Evolutionary conservation across 2,329 filamentous ascomycete species (phyloP), one percentile per base, ranked within the genome.

Genomic region (Lachnellula occidentalis): DNA sequence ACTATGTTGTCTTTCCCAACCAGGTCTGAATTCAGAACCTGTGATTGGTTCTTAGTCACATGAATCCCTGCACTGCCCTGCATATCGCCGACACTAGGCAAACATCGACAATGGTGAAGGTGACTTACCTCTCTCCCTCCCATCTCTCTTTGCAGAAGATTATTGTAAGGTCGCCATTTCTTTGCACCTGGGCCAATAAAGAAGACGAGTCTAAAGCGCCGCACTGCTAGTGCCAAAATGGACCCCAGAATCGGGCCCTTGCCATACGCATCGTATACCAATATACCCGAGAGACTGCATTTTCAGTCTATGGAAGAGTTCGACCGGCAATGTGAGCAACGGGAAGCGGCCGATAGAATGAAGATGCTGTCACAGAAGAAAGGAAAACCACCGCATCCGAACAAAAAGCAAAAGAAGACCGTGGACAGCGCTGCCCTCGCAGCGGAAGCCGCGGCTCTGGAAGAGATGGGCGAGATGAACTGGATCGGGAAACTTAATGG

Each of bases 401-500:
- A 36, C 19, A 64, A 58, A 34, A 64, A 59, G 43, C 7, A 51
- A 9, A 61, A 57, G 12, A 57, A 27, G 14, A 19, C 19, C 4
- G 27, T 59, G 8, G 59, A 62, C 48, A 4, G 49, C 3, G 45
- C 56, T 21, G 45, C 36, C 9, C 31, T 59, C 4, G 41, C 39
- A 3, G 55, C 53, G 15, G 64, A 65, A 36, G 34, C 51, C 8
- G 27, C 45, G 19, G 63, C 61, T 14, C 19, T 62, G 5, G 31
- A 57, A 9, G 61, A 63, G 15, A 56, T 67, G 15, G 65, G 66
- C 11, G 48, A 50, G n/a, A 61, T 27, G 5, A 67, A 69, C 46
- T 69, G 67, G 67, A 56, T 68, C 42, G 65, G 64, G 34, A 64
- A 45, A 50, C 53, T 69, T 8, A 48, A 58, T 5, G 65, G 67